Evolutionary conservation across 495 filamentous ascomycete species (phyloP).

Genomic region (Darksidea phi): DNA sequence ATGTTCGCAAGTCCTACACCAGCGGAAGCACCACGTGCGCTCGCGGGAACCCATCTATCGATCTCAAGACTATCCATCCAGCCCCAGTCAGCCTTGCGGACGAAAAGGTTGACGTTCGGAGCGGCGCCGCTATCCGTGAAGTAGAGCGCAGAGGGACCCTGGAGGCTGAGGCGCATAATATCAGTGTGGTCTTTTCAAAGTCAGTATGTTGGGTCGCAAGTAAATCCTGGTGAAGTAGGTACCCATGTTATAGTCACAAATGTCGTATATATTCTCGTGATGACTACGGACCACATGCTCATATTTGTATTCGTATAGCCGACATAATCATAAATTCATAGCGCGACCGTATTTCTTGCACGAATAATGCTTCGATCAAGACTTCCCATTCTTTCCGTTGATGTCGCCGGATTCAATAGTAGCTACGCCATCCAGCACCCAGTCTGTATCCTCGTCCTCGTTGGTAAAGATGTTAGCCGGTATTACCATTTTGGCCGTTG

Average conservation of each 20-base stretch:
- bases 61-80: constrained; percentile 8
- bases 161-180: constrained; percentile 6
- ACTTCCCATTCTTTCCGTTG: constrained; percentile 3
- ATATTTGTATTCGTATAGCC: constrained; percentile 5
- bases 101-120: constrained; percentile 9
- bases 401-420: constrained; percentile 8
- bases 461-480: constrained; percentile 5
- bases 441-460: constrained; percentile 9
- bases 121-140: constrained; percentile 3
- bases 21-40: constrained; percentile 1
- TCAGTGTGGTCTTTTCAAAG: constrained; percentile 1
- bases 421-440: constrained; percentile 2
- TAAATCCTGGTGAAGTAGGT: too few relatives aligned
- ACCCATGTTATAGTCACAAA: constrained; percentile 11
- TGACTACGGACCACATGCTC: background rate
- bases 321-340: constrained; percentile 8
- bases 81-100: constrained; percentile 10
- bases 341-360: constrained; percentile 9
- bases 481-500: constrained; percentile 9
- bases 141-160: constrained; percentile 1
- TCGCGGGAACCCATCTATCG: constrained; percentile 7
- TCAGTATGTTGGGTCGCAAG: background rate
- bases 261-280: constrained; percentile 12
- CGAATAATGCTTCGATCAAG: constrained; percentile 12
- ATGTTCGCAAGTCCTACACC: constrained; percentile 8